phyloP scores from a whole-genome alignment of 129 eudicot genomes.

The Flaveria trinervia region DNA sequence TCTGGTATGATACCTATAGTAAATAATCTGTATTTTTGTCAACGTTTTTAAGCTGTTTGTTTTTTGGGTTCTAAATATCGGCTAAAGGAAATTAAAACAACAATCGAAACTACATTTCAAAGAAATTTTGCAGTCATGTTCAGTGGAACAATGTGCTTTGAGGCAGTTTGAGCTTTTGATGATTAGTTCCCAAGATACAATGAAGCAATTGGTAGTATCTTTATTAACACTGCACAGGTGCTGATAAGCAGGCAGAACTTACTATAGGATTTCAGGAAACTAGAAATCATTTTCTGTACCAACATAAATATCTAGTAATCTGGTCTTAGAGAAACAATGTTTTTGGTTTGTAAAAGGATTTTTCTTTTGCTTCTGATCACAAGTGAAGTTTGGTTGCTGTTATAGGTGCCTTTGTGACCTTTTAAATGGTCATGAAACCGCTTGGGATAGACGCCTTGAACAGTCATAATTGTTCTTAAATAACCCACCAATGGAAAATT shows the following conservation, averaged over 20 bases:
- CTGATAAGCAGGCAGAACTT: background rate
- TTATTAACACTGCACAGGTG: background rate
- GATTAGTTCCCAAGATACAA: background rate
- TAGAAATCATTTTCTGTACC: background rate
- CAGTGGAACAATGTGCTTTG: background rate
- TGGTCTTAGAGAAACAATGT: background rate
- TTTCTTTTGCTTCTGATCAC: background rate
- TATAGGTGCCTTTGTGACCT: background rate
- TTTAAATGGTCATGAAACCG: background rate
- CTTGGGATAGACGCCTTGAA: background rate
- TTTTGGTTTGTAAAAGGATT: background rate
- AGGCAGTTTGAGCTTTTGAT: background rate
- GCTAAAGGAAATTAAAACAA: background rate
- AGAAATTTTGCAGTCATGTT: background rate
- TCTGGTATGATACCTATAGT: constrained; percentile 43
- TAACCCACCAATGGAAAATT: too few relatives aligned
- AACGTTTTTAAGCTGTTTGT: background rate
- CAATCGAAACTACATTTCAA: background rate
- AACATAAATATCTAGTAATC: background rate
- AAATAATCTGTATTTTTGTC: background rate
- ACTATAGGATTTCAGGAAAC: too few relatives aligned
- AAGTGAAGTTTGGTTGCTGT: background rate
- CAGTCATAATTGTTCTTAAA: background rate
- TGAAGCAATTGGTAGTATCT: background rate
- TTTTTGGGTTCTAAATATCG: background rate